Conservation (phyloP, 257 asterid species). For the Osmanthus fragrans region DNA sequence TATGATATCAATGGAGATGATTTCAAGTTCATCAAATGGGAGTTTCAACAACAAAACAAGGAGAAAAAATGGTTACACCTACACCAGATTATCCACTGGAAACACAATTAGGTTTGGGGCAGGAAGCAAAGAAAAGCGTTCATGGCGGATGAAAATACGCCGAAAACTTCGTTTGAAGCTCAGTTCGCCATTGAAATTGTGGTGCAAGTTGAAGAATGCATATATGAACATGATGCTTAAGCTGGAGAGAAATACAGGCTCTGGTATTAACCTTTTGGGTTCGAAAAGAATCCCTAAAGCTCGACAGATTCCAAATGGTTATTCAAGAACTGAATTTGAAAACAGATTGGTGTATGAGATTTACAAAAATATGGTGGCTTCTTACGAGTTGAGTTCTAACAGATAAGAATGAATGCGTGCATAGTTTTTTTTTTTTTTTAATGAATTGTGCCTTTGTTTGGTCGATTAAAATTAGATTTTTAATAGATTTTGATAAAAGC, state of each 20-base stretch:
- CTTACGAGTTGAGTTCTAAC: background rate
- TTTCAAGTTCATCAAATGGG: background rate
- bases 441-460: no score
- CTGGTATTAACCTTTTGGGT: slow-evolving; percentile 19
- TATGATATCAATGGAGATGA: background rate
- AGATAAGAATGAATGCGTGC: background rate
- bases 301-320: slow-evolving; percentile 18
- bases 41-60: background rate
- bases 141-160: slow-evolving; percentile 45
- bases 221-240: slow-evolving; percentile 52
- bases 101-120: slow-evolving; percentile 25
- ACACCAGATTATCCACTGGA: background rate
- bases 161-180: slow-evolving; percentile 42
- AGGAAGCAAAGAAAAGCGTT: slow-evolving; percentile 22
- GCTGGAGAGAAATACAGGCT: slow-evolving; percentile 31
- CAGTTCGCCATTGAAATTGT: slow-evolving; percentile 45
- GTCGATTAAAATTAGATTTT: no score
- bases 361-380: background rate
- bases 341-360: background rate
- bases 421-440: background rate
- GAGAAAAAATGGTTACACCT: background rate
- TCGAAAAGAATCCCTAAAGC: slow-evolving; percentile 21
- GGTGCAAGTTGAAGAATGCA: slow-evolving; percentile 43
- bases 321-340: slow-evolving; percentile 13
- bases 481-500: no score